Evolutionary conservation across 495 filamentous ascomycete species (phyloP).

Genomic region (Annulohypoxylon maeteangense): DNA sequence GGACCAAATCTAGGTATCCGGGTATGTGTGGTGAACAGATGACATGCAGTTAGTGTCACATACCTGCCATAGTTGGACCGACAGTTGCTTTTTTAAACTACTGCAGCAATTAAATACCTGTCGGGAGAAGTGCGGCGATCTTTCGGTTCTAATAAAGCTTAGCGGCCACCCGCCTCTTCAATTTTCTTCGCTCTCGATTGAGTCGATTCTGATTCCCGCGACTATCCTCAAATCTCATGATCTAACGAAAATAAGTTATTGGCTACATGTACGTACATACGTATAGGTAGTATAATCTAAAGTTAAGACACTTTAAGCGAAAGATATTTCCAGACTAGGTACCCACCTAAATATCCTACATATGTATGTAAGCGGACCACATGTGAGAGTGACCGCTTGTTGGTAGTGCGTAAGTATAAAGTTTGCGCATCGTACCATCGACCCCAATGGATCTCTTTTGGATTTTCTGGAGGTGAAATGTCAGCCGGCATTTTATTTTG

Average conservation of each 20-base stretch:
- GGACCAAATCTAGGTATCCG: neutral
- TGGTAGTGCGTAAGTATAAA: constrained; percentile 7
- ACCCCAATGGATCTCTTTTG: constrained; percentile 10
- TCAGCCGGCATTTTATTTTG: constrained; percentile 31
- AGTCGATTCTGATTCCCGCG: neutral
- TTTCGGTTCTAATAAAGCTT: constrained; percentile 9
- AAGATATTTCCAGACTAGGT: neutral
- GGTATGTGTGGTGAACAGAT: constrained; percentile 14
- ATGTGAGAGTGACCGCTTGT: constrained; percentile 28
- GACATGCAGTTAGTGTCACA: constrained; percentile 30
- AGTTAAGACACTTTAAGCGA: constrained; percentile 1
- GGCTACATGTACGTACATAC: neutral
- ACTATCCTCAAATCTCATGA: neutral
- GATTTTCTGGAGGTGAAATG: constrained; percentile 3
- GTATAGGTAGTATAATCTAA: neutral
- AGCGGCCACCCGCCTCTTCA: neutral
- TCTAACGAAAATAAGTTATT: constrained; percentile 4
- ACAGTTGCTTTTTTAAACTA: constrained; percentile 21
- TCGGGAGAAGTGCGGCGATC: constrained; percentile 17
- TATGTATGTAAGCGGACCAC: constrained; percentile 2
- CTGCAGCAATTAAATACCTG: no score
- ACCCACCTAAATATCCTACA: neutral
- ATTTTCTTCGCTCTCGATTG: neutral
- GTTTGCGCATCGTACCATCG: constrained; percentile 34
- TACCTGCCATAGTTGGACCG: constrained; percentile 24